Evolutionary conservation across 192 early-diverging fungal species (phyloP).

Genomic region (Coemansia sp.): DNA sequence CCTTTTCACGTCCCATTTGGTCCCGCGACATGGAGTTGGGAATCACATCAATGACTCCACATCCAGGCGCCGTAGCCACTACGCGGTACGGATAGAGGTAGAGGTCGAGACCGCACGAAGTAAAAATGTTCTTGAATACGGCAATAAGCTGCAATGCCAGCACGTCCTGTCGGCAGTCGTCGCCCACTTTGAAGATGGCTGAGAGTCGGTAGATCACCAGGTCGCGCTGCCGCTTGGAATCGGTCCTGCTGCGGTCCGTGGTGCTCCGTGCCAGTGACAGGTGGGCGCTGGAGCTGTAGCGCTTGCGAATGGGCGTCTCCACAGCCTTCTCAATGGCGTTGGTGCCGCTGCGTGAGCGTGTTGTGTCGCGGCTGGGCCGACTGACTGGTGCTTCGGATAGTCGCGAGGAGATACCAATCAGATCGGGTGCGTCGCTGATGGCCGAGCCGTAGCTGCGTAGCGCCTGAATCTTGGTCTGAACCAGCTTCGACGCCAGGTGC

Average conservation of each 20-base stretch:
- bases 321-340: neutral
- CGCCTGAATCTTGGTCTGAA: conserved; percentile 23
- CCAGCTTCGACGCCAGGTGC: conserved; percentile 31
- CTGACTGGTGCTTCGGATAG: conserved; percentile 13
- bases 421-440: conserved; percentile 49
- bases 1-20: conserved; percentile 96
- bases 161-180: conserved; percentile 99
- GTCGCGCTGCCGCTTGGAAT: neutral
- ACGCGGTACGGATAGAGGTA: conserved; percentile 97
- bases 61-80: conserved; percentile 94
- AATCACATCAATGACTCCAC: conserved; percentile 98
- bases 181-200: conserved; percentile 99
- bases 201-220: conserved; percentile 64
- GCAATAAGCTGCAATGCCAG: conserved; percentile 97
- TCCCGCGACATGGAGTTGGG: conserved; percentile 95
- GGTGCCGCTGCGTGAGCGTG: conserved; percentile 18
- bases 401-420: conserved; percentile 39
- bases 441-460: conserved; percentile 31
- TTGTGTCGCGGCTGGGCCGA: conserved; percentile 32
- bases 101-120: conserved; percentile 84
- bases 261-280: neutral
- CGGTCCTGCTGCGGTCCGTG: neutral
- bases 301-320: conserved; percentile 4
- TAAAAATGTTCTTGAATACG: conserved; percentile 95
- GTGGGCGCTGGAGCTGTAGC: neutral